phyloP scores from a whole-genome alignment of 768 basidiomycete species.

The Scleroderma citrinum region DNA sequence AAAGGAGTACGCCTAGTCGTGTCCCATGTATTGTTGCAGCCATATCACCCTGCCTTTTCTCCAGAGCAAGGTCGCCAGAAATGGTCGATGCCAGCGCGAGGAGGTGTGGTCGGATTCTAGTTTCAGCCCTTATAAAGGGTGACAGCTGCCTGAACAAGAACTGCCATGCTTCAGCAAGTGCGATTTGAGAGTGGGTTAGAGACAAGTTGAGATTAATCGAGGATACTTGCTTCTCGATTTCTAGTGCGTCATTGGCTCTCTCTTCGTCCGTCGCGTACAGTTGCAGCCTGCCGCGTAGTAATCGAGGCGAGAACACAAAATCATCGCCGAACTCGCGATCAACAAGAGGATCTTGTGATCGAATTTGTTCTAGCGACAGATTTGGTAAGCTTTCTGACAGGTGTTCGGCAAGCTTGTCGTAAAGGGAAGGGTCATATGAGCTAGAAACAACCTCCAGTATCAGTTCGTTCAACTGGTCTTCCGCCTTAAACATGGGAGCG shows the following conservation, averaged over 20 bases:
- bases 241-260: conserved; percentile 39
- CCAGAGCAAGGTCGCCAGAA: conserved; percentile 60
- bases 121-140: conserved; percentile 59
- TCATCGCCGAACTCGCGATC: conserved; percentile 77
- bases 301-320: conserved; percentile 63
- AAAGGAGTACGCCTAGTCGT: conserved; percentile 66
- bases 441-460: conserved; percentile 64
- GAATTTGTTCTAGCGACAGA: conserved; percentile 60
- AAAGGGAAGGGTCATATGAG: conserved; percentile 66
- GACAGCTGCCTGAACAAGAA: conserved; percentile 57
- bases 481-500: conserved; percentile 49
- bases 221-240: conserved; percentile 52
- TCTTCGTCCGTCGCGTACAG: conserved; percentile 31
- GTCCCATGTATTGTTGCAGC: conserved; percentile 77
- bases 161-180: conserved; percentile 75
- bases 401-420: conserved; percentile 51
- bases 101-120: conserved; percentile 47
- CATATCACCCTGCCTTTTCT: conserved; percentile 74
- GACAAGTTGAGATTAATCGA: conserved; percentile 88
- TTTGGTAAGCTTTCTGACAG: conserved; percentile 50
- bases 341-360: conserved; percentile 50
- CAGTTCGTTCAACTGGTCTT: conserved; percentile 61
- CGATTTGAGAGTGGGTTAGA: conserved; percentile 70
- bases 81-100: conserved; percentile 56
- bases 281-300: conserved; percentile 57